These are phyloP conservation scores for Termitomyces sp. DNA, from an alignment of 768 basidiomycete genomes.

Conservation along the genomic window DNA sequence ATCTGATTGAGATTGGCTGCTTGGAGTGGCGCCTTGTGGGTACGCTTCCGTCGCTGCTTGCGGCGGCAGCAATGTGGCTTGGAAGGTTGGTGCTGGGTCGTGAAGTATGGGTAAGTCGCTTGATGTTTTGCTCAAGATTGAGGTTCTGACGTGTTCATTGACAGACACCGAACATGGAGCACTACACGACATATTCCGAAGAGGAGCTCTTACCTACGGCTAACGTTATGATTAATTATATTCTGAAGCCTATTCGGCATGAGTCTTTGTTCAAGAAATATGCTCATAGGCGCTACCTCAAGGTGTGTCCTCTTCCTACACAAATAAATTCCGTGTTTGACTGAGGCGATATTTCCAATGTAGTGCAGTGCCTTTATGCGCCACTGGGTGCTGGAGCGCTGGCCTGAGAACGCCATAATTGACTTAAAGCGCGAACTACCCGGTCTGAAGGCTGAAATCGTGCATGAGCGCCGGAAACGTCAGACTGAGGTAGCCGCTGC, in stretches of 20 bases:
- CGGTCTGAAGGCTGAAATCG: slow-evolving; percentile 44
- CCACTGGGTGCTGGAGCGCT: slow-evolving; percentile 72
- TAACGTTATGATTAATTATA: slow-evolving; percentile 83
- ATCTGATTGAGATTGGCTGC: slow-evolving; percentile 80
- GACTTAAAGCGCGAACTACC: slow-evolving; percentile 50
- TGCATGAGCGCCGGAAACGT: slow-evolving; percentile 20
- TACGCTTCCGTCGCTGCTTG: slow-evolving; percentile 70
- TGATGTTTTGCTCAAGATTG: not conserved
- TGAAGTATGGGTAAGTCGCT: slow-evolving; percentile 69
- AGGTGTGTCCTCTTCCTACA: slow-evolving; percentile 42
- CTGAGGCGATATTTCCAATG: not conserved
- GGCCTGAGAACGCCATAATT: slow-evolving; percentile 55
- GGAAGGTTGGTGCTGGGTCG: slow-evolving; percentile 74
- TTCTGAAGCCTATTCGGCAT: slow-evolving; percentile 66
- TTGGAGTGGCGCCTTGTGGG: slow-evolving; percentile 77
- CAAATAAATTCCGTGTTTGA: not conserved
- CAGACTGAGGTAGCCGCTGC: not conserved
- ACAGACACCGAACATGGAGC: slow-evolving; percentile 79
- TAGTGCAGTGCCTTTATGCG: slow-evolving; percentile 76
- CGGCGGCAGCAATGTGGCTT: slow-evolving; percentile 85
- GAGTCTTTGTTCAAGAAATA: slow-evolving; percentile 88
- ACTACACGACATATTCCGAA: slow-evolving; percentile 85
- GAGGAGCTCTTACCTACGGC: slow-evolving; percentile 74
- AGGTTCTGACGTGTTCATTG: slow-evolving; percentile 5
- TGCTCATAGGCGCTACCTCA: slow-evolving; percentile 75